Percentiles rank a stretch among this genome's conserved stretches.
Evolutionary conservation across 83 land plant species (phyloP).

Genomic region (Diphasiastrum complanatum): DNA sequence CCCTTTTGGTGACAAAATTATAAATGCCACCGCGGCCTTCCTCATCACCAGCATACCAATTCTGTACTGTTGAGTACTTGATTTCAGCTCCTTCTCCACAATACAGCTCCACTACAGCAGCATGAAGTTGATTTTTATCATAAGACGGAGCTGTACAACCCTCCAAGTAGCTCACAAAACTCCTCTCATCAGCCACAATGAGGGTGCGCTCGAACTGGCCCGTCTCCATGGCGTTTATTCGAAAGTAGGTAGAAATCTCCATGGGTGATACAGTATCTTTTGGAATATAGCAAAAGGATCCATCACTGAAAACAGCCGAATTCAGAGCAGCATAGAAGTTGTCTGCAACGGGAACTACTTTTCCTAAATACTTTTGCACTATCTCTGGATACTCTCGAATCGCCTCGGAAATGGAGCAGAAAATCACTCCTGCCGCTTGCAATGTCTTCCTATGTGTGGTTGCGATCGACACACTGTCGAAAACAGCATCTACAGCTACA

Average conservation of each 20-base stretch:
- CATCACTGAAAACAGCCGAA: conserved; percentile 98
- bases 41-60: conserved; percentile 97
- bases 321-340: conserved; percentile 91
- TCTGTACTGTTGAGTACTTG: conserved; percentile 97
- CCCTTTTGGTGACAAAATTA: conserved; percentile 97
- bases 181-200: conserved; percentile 86
- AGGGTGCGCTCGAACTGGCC: conserved; percentile 99
- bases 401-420: conserved; percentile 97
- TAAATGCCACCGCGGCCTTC: conserved; percentile 89
- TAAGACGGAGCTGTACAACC: conserved; percentile 98
- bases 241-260: conserved; percentile 94
- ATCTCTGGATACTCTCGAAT: conserved; percentile 86
- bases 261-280: conserved; percentile 90
- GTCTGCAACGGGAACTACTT: conserved; percentile 84
- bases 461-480: conserved; percentile 95
- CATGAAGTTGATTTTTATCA: conserved; percentile 92
- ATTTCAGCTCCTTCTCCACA: conserved; percentile 86
- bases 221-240: conserved; percentile 88
- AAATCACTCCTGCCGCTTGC: conserved; percentile 74
- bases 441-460: conserved; percentile 91
- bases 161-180: conserved; percentile 85
- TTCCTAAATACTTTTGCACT: conserved; percentile 76
- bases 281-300: conserved; percentile 93
- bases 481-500: conserved; percentile 98
- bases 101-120: conserved; percentile 96